Evolutionary conservation across 345 rosid species (phyloP).

Genomic region (Syzygium grande): DNA sequence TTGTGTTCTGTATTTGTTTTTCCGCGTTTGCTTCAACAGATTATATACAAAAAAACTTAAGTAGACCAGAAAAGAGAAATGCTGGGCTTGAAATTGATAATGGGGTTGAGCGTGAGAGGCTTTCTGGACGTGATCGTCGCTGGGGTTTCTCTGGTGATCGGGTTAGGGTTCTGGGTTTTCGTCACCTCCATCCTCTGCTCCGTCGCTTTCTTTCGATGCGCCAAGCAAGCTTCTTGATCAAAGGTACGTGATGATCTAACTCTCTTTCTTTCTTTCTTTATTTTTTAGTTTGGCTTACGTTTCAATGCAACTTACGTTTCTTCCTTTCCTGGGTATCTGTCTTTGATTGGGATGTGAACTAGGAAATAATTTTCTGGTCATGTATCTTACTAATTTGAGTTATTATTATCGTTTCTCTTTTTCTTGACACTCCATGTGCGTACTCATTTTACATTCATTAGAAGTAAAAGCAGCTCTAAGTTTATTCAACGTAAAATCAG

Average conservation of each 20-base stretch:
- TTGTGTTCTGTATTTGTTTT: too few species aligned
- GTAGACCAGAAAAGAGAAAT: conserved; percentile 1
- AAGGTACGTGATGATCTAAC: background rate
- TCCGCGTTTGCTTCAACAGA: too few species aligned
- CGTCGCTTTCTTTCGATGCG: conserved; percentile 67
- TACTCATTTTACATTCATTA: background rate
- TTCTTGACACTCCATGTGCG: background rate
- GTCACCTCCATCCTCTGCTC: conserved; percentile 66
- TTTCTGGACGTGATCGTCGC: conserved; percentile 60
- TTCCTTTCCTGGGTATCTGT: background rate
- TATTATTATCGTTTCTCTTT: background rate
- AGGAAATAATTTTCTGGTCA: background rate
- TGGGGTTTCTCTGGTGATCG: conserved; percentile 60
- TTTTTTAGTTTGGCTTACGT: background rate
- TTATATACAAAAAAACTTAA: background rate
- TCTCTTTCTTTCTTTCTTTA: background rate
- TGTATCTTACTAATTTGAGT: background rate
- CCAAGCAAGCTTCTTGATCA: conserved; percentile 22
- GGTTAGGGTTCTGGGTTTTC: conserved; percentile 61
- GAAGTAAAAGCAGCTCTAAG: background rate
- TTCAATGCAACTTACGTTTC: background rate
- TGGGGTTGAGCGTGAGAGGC: conserved; percentile 42
- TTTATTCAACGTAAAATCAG: background rate
- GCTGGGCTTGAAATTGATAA: conserved; percentile 9
- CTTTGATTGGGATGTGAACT: background rate